Evolutionary conservation across 2,329 filamentous ascomycete species (phyloP), one percentile per base, ranked within the genome.

Genomic region (Tolypocladium sp.): DNA sequence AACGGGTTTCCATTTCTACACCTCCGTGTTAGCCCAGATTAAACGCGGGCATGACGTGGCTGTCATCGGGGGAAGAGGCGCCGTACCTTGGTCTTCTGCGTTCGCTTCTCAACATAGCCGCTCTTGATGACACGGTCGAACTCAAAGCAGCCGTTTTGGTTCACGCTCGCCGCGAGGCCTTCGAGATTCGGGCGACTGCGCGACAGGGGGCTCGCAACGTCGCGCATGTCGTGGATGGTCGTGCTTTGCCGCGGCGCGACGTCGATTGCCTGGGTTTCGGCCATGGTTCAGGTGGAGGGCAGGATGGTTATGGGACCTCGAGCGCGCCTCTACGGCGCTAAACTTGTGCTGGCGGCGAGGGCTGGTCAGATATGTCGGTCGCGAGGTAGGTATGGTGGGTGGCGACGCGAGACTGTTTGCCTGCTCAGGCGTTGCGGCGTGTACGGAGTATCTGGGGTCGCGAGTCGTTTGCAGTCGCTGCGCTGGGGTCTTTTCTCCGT

Each of bases 41-140:
- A 20, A 53, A 22, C 9, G 30, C 30, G 30, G 12, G 17, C 30
- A 20, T 12, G 20, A 33, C 35, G 38, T 9, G 37, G 38, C 20
- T 25, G 46, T 40, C 30, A n/a, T 9, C 33, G 55, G 64, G 63
- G 66, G 22, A 57, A 38, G 49, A n/a, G 49, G 55, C 44, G 54
- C 63, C 72, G 59, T 74, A 92, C 91, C 87, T 95, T 96, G 61
- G 93, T 97, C 79, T 93, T 96, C 67, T 92, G 89, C 22, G 92
- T 95, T 65, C 93, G 86, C 75, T 96, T 96, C 69, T 89, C 83
- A 44, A 96, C 86, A 65, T 88, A 89, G 60, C 93, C 92, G 59
- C 88, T 86, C 77, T 96, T 97, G 72, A 97, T 83, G 58, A 97
- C 90, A 56, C 92, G 88, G 73, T 99, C 94, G 69, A 95, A 96